phyloP scores from a whole-genome alignment of 306 rosid genomes.

The Cucurbita argyrosperma region DNA sequence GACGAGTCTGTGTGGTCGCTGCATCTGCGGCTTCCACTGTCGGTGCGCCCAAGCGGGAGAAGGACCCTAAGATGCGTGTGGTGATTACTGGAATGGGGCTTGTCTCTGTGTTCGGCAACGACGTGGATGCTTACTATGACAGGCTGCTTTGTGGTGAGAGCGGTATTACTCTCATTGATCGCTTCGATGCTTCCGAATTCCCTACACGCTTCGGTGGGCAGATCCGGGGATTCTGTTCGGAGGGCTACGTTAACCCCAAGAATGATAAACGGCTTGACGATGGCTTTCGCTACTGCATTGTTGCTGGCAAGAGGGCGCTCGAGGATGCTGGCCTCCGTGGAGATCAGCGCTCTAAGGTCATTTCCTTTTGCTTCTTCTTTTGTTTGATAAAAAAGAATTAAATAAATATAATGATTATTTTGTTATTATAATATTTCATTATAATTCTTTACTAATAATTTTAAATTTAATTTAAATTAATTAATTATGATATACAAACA shows the following conservation, averaged over 20 bases:
- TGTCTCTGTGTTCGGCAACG: slow-evolving; percentile 81
- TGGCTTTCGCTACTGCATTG: slow-evolving; percentile 80
- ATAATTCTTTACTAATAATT: too few species aligned
- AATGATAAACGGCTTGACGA: slow-evolving; percentile 86
- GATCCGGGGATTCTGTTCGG: slow-evolving; percentile 65
- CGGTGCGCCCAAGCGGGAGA: slow-evolving; percentile 66
- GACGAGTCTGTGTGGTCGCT: slow-evolving; percentile 27
- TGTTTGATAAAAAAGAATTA: too few species aligned
- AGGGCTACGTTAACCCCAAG: slow-evolving; percentile 89
- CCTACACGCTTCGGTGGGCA: slow-evolving; percentile 92
- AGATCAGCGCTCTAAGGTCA: too few species aligned
- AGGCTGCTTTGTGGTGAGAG: slow-evolving; percentile 83
- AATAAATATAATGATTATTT: too few species aligned
- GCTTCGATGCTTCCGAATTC: slow-evolving; percentile 85
- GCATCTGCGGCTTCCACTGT: slow-evolving; percentile 29
- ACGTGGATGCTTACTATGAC: slow-evolving; percentile 59
- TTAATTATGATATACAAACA: too few species aligned
- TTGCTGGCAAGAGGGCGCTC: slow-evolving; percentile 30
- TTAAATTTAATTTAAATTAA: too few species aligned
- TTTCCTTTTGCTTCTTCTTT: too few species aligned
- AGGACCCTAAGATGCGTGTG: slow-evolving; percentile 86
- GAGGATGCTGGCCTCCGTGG: too few species aligned
- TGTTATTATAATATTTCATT: too few species aligned
- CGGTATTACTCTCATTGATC: slow-evolving; percentile 61
- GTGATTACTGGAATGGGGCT: slow-evolving; percentile 87